Percentiles rank a stretch among this genome's conserved stretches.
Conservation (phyloP, 768 basidiomycete species). For the Boletus rubescentipes region DNA sequence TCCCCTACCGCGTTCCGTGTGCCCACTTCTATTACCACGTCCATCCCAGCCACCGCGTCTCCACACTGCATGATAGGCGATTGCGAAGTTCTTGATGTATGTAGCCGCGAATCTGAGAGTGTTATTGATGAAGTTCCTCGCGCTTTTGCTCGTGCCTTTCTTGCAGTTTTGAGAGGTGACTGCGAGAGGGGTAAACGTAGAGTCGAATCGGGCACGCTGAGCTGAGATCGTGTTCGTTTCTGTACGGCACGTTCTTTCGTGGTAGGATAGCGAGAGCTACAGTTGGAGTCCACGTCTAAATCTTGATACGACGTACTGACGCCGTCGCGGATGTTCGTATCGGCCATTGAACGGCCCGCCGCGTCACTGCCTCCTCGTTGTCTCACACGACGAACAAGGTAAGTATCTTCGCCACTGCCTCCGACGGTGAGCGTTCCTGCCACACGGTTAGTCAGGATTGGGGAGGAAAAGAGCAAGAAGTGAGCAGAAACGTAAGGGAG, state of each 20-base stretch:
- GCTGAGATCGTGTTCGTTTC: conserved; percentile 51
- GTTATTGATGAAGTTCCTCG: conserved; percentile 28
- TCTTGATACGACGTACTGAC: conserved; percentile 4
- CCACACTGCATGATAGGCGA: background rate
- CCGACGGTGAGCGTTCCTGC: background rate
- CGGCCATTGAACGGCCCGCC: conserved; percentile 13
- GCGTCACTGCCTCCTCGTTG: background rate
- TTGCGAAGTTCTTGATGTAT: background rate
- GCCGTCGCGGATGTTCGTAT: conserved; percentile 12
- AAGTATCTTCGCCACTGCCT: background rate
- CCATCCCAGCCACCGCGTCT: background rate
- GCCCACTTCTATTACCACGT: background rate
- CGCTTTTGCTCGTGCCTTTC: conserved; percentile 27
- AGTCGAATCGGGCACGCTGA: conserved; percentile 46
- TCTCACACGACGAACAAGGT: background rate
- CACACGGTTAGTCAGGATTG: background rate
- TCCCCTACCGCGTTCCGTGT: background rate
- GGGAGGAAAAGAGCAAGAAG: background rate
- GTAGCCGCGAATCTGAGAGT: background rate
- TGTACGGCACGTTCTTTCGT: background rate
- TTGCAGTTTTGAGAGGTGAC: conserved; percentile 56
- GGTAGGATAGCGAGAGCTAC: background rate
- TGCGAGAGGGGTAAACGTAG: conserved; percentile 42
- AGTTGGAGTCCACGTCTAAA: conserved; percentile 1
- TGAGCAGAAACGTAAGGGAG: background rate